Percentiles rank a stretch among this genome's conserved stretches.
These are phyloP conservation scores for Pelargonium myrrhifolium DNA, from an alignment of 441 rosid species.

Conservation along the genomic window DNA sequence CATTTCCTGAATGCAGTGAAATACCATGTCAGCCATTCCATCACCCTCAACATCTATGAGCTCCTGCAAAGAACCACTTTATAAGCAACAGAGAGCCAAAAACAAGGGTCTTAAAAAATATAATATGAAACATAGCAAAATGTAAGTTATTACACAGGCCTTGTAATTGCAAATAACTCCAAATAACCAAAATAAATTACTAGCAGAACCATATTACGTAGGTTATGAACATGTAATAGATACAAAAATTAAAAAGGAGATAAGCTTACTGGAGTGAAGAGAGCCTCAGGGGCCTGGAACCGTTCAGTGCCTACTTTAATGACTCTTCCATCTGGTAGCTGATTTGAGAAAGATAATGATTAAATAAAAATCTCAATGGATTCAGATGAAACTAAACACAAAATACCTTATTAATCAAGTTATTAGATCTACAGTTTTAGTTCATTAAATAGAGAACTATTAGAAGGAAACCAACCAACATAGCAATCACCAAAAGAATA, in stretches of 20 bases:
- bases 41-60: conserved; percentile 98
- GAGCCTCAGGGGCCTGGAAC: conserved; percentile 97
- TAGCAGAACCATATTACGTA: conserved; percentile 5
- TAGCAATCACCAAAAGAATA: background rate
- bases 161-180: background rate
- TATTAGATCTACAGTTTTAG: too few species aligned
- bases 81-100: background rate
- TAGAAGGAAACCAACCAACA: background rate
- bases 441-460: background rate
- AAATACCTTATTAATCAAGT: too few species aligned
- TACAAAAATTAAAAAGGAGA: conserved; percentile 4
- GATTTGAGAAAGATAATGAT: conserved; percentile 15
- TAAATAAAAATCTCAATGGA: background rate
- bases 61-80: conserved; percentile 40
- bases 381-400: too few species aligned
- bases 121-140: background rate
- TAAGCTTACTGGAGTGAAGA: conserved; percentile 80
- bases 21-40: conserved; percentile 99
- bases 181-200: conserved; percentile 9
- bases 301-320: conserved; percentile 97
- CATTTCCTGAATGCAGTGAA: conserved; percentile 98
- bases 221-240: background rate
- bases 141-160: background rate
- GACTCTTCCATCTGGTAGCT: conserved; percentile 96
- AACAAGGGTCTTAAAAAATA: background rate